phyloP scores from a whole-genome alignment of 257 asterid species.

The Craterostigma plantagineum region DNA sequence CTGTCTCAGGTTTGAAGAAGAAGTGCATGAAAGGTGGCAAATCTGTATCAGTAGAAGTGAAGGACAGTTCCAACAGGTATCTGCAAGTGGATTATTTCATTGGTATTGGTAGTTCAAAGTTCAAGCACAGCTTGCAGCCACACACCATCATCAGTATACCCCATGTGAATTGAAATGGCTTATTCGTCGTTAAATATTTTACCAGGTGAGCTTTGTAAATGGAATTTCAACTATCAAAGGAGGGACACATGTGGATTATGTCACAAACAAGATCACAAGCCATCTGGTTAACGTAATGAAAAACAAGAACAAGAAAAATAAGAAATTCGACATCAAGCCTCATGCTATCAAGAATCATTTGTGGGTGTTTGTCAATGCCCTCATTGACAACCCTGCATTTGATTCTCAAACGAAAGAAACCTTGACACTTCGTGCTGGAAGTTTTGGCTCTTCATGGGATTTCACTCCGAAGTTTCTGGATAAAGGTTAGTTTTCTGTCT shows the following conservation, averaged over 20 bases:
- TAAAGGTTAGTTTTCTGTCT: conserved; percentile 33
- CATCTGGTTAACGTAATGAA: conserved; percentile 38
- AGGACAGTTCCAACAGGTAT: conserved; percentile 93
- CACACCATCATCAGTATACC: too few species aligned
- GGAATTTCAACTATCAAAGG: conserved; percentile 89
- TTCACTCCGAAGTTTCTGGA: conserved; percentile 57
- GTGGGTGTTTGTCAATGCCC: conserved; percentile 97
- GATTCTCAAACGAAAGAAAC: conserved; percentile 99
- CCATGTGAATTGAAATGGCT: too few species aligned
- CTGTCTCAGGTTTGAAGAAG: conserved; percentile 47
- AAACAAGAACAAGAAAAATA: conserved; percentile 61
- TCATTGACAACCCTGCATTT: conserved; percentile 95
- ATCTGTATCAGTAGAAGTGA: conserved; percentile 78
- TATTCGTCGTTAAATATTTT: neutral
- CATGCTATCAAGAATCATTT: conserved; percentile 73
- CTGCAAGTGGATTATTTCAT: too few species aligned
- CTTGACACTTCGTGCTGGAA: conserved; percentile 67
- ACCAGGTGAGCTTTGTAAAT: conserved; percentile 93
- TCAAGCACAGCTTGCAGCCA: neutral
- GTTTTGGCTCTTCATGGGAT: conserved; percentile 87
- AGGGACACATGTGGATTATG: conserved; percentile 97
- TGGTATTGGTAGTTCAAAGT: too few species aligned
- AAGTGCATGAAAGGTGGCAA: conserved; percentile 84
- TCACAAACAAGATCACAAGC: conserved; percentile 67
- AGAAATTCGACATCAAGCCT: conserved; percentile 56